phyloP scores from a whole-genome alignment of 148 eudicot species.

The Camellia japonica region DNA sequence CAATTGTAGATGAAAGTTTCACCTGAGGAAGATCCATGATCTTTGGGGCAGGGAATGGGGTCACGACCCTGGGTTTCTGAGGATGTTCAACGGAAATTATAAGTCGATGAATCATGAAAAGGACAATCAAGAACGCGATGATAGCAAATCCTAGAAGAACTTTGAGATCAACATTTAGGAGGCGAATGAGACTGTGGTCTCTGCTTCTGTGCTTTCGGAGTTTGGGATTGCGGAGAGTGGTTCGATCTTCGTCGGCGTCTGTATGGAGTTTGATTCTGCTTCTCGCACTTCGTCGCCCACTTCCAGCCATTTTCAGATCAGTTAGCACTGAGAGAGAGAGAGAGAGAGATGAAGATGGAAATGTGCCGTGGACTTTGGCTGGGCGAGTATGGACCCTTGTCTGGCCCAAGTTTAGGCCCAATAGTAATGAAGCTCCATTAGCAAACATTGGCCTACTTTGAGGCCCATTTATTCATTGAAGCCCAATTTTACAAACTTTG shows the following conservation, averaged over 20 bases:
- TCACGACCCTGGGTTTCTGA: slow-evolving; percentile 58
- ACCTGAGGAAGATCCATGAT: slow-evolving; percentile 95
- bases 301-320: slow-evolving; percentile 41
- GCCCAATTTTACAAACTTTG: too few relatives aligned
- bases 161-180: slow-evolving; percentile 23
- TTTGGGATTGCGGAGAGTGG: slow-evolving; percentile 17
- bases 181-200: slow-evolving; percentile 19
- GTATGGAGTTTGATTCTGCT: slow-evolving; percentile 28
- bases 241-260: slow-evolving; percentile 28
- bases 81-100: slow-evolving; percentile 23
- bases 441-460: too few relatives aligned
- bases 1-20: background rate
- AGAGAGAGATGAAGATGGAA: too few relatives aligned
- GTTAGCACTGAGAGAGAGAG: background rate
- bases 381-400: too few relatives aligned
- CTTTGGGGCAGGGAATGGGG: slow-evolving; percentile 93
- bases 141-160: slow-evolving; percentile 32
- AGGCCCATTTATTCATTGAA: too few relatives aligned
- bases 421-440: too few relatives aligned
- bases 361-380: too few relatives aligned
- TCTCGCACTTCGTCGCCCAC: slow-evolving; percentile 48
- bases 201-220: slow-evolving; percentile 20
- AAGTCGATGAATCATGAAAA: slow-evolving; percentile 34
- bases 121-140: slow-evolving; percentile 29
- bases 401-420: too few relatives aligned